Evolutionary conservation across 164 flowering plant genomes (phyloP).

Genomic region (Vitis vinifera): ASM3070453v1 NC_081823.1:8194001-8194500

Average conservation of each 20-base stretch:
- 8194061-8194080: neutral
- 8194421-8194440: slow-evolving; percentile 32
- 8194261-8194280: slow-evolving; percentile 15
- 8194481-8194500: slow-evolving; percentile 32
- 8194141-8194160: slow-evolving; percentile 22
- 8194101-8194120: neutral
- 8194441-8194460: slow-evolving; percentile 21
- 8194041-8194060: slow-evolving; percentile 28
- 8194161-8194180: slow-evolving; percentile 17
- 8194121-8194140: slow-evolving; percentile 29
- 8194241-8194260: slow-evolving; percentile 1
- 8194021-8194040: neutral
- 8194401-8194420: slow-evolving; percentile 14
- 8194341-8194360: slow-evolving; percentile 25
- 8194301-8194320: slow-evolving; percentile 15
- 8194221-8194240: slow-evolving; percentile 7
- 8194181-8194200: slow-evolving; percentile 7
- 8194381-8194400: slow-evolving; percentile 14
- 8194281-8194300: slow-evolving; percentile 8
- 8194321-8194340: slow-evolving; percentile 23
- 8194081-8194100: neutral
- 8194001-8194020: slow-evolving; percentile 12
- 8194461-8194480: slow-evolving; percentile 25
- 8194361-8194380: slow-evolving; percentile 11
- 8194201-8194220: slow-evolving; percentile 7